Evolutionary conservation across 768 basidiomycete genomes (phyloP).

Genomic region (Hortiboletus campestris): DNA sequence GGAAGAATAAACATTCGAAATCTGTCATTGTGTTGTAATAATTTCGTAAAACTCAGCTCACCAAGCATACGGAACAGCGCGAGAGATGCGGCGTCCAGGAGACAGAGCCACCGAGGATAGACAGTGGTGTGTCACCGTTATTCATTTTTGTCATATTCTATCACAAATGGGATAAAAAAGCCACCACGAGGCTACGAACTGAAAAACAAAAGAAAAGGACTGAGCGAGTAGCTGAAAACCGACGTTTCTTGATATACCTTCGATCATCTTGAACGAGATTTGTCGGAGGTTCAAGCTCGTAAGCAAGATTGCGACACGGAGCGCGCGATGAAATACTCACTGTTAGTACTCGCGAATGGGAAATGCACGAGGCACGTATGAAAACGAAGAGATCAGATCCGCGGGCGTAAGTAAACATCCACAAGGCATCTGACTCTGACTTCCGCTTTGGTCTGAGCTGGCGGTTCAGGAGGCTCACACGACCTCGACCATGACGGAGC

Average conservation of each 20-base stretch:
- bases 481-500: slow-evolving; percentile 3
- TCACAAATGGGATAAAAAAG: slow-evolving; percentile 5
- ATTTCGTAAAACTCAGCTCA: slow-evolving; percentile 33
- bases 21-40: slow-evolving; percentile 28
- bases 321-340: slow-evolving; percentile 11
- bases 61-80: slow-evolving; percentile 18
- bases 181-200: neutral
- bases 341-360: neutral
- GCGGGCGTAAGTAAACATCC: slow-evolving; percentile 28
- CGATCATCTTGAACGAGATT: neutral
- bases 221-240: neutral
- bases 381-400: slow-evolving; percentile 29
- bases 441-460: slow-evolving; percentile 21
- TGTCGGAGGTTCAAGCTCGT: neutral
- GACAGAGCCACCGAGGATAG: slow-evolving; percentile 12
- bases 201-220: neutral
- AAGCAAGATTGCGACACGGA: neutral
- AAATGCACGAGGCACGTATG: slow-evolving; percentile 26
- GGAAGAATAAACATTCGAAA: slow-evolving; percentile 14
- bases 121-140: neutral
- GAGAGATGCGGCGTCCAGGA: slow-evolving; percentile 11
- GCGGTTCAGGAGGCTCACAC: slow-evolving; percentile 6
- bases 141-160: slow-evolving; percentile 6
- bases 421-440: slow-evolving; percentile 14
- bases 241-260: neutral